These are phyloP conservation scores for Pistacia atlantica DNA, from an alignment of 345 rosid genomes.

Conservation along the genomic window DNA sequence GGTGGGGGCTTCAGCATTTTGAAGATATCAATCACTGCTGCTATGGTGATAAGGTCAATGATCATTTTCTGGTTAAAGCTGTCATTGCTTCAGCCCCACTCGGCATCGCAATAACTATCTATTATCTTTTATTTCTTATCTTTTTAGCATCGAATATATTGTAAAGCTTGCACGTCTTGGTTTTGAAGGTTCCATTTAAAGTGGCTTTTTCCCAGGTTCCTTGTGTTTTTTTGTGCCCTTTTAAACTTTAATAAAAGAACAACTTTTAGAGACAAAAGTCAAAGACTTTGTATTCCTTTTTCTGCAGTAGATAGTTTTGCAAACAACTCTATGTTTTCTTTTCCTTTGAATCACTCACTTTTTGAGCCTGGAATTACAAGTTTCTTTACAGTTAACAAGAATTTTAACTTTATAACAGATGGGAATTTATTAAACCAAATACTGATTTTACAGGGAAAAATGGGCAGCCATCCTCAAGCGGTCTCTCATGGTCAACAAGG, in stretches of 20 bases:
- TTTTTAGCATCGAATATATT: background rate
- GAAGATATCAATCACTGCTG: conserved; percentile 5
- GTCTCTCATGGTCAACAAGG: conserved; percentile 83
- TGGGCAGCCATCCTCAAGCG: conserved; percentile 71
- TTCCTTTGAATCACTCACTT: conserved; percentile 5
- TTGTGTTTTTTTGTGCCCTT: background rate
- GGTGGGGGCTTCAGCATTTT: conserved; percentile 10
- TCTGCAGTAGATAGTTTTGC: background rate
- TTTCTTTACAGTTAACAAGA: background rate
- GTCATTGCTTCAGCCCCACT: background rate
- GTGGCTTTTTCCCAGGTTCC: conserved; percentile 26
- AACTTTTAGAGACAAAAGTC: background rate
- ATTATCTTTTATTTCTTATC: background rate
- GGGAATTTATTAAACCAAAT: background rate
- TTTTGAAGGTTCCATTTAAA: background rate
- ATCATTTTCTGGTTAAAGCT: background rate
- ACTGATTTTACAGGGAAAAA: conserved; percentile 56
- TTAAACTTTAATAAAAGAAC: conserved; percentile 5
- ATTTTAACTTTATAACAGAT: background rate
- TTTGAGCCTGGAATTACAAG: background rate
- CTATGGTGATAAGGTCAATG: conserved; percentile 12
- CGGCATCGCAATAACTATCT: background rate
- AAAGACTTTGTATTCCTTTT: conserved; percentile 9
- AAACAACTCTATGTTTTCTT: conserved; percentile 3
- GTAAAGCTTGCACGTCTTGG: background rate